phyloP scores from a whole-genome alignment of 441 rosid genomes.

The Corymbia citriodora region DNA sequence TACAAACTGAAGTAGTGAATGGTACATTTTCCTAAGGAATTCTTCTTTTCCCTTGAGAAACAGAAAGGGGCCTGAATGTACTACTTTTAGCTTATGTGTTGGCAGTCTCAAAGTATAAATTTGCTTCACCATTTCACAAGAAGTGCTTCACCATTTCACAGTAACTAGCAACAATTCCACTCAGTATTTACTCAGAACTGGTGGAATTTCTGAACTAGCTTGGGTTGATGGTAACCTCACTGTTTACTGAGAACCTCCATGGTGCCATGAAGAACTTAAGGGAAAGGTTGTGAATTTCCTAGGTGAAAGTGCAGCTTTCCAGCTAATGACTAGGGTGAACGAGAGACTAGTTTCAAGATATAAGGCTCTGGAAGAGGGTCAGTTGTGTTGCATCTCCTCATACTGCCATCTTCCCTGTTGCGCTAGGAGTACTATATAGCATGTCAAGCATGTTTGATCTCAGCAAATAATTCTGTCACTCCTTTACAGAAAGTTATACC shows the following conservation, averaged over 20 bases:
- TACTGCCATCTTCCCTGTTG: not conserved
- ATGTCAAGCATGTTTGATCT: not conserved
- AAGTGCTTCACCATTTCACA: not conserved
- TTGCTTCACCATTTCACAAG: not conserved
- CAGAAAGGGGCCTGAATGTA: not conserved
- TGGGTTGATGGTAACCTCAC: not conserved
- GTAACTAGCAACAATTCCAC: not conserved
- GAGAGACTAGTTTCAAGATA: not conserved
- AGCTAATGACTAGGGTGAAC: not conserved
- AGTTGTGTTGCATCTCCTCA: not conserved
- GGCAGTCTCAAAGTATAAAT: not conserved
- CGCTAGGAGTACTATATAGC: not conserved
- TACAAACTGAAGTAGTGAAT: not conserved
- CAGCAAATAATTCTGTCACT: not conserved
- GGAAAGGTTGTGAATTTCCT: not conserved
- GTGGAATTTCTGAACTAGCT: not conserved
- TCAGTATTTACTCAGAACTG: not conserved
- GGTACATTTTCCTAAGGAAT: not conserved
- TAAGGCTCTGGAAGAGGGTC: not conserved
- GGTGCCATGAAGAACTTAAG: not conserved
- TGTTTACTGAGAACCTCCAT: not conserved
- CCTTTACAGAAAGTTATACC: not conserved
- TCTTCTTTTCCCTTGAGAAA: not conserved
- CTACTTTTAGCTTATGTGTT: not conserved
- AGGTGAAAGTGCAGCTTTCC: not conserved